Base-by-base conservation (phyloP, 768 basidiomycete species). In the Vararia minispora region DNA sequence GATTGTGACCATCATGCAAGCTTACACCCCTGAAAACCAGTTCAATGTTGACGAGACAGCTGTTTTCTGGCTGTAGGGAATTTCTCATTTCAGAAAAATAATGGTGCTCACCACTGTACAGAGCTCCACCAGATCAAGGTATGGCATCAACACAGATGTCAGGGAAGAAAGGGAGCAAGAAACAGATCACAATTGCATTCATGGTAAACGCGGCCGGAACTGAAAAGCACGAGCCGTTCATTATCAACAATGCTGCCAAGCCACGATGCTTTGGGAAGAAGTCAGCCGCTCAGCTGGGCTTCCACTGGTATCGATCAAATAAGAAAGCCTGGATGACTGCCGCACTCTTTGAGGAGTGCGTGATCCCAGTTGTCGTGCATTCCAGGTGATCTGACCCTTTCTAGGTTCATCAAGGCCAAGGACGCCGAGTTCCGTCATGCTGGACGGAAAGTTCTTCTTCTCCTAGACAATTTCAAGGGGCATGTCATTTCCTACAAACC, bases 271-370 rank as follows among this genome's bases (percentile, higher is more conserved):
- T 62, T 46, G 52, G 51, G 24, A 54, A 53, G 29, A 44, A 49
- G 28, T 39, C 39, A 17, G 51, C 42, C 2, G 36, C 27, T 13
- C 39, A 51, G 25, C 45, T 25, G n/a, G 58, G 57, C 2, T 59
- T 63, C 41, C 55, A 61, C 50, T n/a, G n/a, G n/a, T 67, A 66
- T 40, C 40, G 49, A 3, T 53, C 57, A 43, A 63, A 64, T 48
- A 55, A 50, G 42, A 65, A 50, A 36, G 56, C 59, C 4, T 65
- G 63, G 62, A 64, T 66, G 64, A 64, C 52, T 30, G 18, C 43
- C 12, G 42, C 42, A 4, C 35, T 62, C 1, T 66, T 58, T 42
- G 46, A 62, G 41, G 58, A 62, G 54, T 64, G 49, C 40, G 42
- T 61, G n/a, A n/a, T n/a, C n/a, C n/a, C n/a, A n/a, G n/a, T n/a